phyloP scores from a whole-genome alignment of 495 filamentous ascomycete genomes.

The Amniculicola lignicola region DNA sequence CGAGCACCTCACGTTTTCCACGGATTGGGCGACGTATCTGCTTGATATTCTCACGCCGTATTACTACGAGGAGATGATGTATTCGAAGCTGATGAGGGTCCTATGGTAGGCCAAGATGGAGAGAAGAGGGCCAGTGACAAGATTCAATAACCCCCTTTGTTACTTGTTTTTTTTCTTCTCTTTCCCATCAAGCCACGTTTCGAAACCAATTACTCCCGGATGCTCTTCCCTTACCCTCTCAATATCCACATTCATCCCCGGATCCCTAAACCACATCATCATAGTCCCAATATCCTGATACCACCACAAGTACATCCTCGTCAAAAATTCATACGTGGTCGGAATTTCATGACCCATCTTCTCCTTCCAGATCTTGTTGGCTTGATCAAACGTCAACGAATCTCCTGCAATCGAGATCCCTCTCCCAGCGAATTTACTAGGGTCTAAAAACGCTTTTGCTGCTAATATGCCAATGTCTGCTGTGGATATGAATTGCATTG shows the following conservation, averaged over 20 bases:
- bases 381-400: slow-evolving; percentile 51
- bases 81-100: slow-evolving; percentile 10
- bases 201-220: slow-evolving; percentile 56
- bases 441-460: slow-evolving; percentile 54
- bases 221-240: slow-evolving; percentile 47
- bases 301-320: slow-evolving; percentile 38
- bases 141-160: too few relatives aligned
- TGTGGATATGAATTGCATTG: slow-evolving; percentile 56
- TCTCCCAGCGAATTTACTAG: slow-evolving; percentile 45
- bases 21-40: slow-evolving; percentile 2
- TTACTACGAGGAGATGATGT: slow-evolving; percentile 6
- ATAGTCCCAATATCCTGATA: slow-evolving; percentile 56
- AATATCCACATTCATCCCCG: slow-evolving; percentile 60
- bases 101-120: slow-evolving; percentile 7
- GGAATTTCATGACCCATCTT: slow-evolving; percentile 51
- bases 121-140: too few relatives aligned
- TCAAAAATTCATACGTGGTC: slow-evolving; percentile 33
- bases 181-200: slow-evolving; percentile 58
- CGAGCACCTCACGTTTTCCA: not conserved
- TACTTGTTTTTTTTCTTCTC: too few relatives aligned
- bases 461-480: slow-evolving; percentile 63
- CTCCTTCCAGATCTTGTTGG: slow-evolving; percentile 49
- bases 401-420: slow-evolving; percentile 57
- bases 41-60: slow-evolving; percentile 4
- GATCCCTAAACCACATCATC: slow-evolving; percentile 60